phyloP scores from a whole-genome alignment of 2,329 filamentous ascomycete species.

The Neoascochyta sp. region DNA sequence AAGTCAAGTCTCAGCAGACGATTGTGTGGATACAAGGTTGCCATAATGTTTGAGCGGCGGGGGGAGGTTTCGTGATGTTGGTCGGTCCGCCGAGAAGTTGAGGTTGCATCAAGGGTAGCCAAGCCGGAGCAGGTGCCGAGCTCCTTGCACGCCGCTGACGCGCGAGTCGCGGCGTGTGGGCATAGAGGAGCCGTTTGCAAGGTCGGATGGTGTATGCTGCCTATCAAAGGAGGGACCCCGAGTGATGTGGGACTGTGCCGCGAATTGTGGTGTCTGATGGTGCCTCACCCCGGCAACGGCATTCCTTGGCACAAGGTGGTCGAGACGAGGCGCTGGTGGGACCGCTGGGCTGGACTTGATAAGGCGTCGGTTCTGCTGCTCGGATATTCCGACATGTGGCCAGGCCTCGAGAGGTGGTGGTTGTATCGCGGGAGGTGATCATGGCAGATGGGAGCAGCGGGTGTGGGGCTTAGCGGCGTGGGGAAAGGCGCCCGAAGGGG shows the following conservation, averaged over 20 bases:
- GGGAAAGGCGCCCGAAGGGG: conserved; percentile 8
- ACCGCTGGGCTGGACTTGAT: no score
- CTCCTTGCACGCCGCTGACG: conserved; percentile 1
- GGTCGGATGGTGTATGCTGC: background rate
- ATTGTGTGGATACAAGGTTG: background rate
- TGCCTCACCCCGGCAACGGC: no score
- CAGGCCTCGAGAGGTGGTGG: no score
- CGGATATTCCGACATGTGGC: no score
- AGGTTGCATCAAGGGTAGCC: conserved; percentile 1
- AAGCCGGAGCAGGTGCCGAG: conserved; percentile 4
- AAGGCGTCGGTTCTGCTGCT: no score
- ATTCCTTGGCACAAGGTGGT: no score
- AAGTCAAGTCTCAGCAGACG: conserved; percentile 1
- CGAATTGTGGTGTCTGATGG: no score
- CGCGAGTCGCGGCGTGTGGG: background rate
- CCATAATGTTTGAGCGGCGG: background rate
- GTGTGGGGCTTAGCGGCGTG: conserved; percentile 16
- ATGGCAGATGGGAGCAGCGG: conserved; percentile 12
- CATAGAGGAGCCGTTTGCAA: background rate
- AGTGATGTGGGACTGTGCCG: no score
- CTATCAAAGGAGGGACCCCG: no score
- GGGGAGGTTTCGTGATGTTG: conserved; percentile 5
- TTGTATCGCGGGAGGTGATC: conserved; percentile 6
- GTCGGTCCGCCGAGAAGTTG: conserved; percentile 2
- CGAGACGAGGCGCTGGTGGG: no score